A percentile compares a stretch with the other conserved stretches of the same genome.
Evolutionary conservation across 2,329 filamentous ascomycete genomes (phyloP).

Genomic region (Trichoderma sp.): DNA sequence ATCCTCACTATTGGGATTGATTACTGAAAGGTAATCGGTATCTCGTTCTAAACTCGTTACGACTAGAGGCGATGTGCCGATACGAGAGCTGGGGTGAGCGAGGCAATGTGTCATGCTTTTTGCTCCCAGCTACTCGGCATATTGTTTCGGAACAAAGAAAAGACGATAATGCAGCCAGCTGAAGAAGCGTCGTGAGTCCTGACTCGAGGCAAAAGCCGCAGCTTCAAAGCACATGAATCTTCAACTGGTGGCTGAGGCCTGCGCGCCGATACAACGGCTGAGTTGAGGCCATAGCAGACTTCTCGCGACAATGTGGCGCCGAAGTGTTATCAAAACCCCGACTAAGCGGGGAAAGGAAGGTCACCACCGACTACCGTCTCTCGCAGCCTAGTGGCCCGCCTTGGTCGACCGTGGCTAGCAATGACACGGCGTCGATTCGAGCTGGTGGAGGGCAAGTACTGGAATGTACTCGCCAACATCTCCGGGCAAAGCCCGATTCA

Average conservation of each 20-base stretch:
- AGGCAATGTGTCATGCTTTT: neutral
- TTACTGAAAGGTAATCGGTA: neutral
- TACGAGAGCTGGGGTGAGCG: neutral
- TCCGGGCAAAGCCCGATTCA: neutral
- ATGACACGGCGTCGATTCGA: neutral
- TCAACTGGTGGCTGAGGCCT: neutral
- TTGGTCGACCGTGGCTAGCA: neutral
- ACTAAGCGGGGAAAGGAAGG: conserved; percentile 16
- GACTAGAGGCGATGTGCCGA: neutral
- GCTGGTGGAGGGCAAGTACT: neutral
- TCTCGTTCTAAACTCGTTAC: neutral
- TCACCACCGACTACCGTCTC: neutral
- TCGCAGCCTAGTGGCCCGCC: neutral
- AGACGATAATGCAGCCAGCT: neutral
- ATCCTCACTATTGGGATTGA: too few relatives aligned
- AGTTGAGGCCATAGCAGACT: neutral
- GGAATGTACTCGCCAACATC: neutral
- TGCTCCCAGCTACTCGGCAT: neutral
- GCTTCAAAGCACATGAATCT: neutral
- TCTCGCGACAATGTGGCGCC: neutral
- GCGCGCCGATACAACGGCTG: neutral
- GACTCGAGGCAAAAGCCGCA: conserved; percentile 7
- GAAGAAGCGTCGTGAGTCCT: neutral
- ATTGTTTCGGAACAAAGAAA: neutral
- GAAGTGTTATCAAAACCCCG: neutral